A percentile compares a stretch with the other conserved stretches of the same genome.
Evolutionary conservation across 306 rosid species (phyloP).

Genomic region (Fagus sylvatica): DNA sequence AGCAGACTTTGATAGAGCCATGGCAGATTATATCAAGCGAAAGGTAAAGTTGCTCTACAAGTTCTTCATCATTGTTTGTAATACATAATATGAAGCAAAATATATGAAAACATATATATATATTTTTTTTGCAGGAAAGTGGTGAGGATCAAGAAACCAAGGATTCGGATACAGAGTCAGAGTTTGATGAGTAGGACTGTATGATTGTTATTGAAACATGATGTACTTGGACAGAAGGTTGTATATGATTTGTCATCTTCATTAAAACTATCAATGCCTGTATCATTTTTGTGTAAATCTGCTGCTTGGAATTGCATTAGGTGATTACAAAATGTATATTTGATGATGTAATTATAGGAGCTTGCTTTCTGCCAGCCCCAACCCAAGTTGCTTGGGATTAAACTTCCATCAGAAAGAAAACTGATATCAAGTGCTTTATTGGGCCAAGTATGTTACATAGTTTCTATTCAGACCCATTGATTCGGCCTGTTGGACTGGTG

Average conservation of each 20-base stretch:
- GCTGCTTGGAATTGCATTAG: conserved; percentile 22
- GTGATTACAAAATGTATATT: conserved; percentile 27
- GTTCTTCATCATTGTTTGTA: neutral
- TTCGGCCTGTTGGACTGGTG: no score
- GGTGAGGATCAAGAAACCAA: conserved; percentile 61
- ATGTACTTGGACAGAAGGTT: conserved; percentile 22
- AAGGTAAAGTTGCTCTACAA: conserved; percentile 46
- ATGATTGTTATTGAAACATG: conserved; percentile 15
- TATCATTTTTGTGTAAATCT: conserved; percentile 31
- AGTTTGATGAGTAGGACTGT: conserved; percentile 42
- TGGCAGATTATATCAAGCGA: conserved; percentile 63
- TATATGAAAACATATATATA: neutral
- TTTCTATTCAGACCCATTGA: no score
- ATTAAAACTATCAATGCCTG: conserved; percentile 24
- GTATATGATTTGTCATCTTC: conserved; percentile 37
- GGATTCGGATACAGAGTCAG: conserved; percentile 58
- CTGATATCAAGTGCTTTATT: no score
- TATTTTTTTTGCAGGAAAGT: conserved; percentile 57
- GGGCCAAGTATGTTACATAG: no score
- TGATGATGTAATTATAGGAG: conserved; percentile 1
- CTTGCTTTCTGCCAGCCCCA: neutral
- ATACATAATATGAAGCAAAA: neutral
- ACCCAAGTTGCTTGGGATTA: no score
- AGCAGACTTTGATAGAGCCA: conserved; percentile 81
- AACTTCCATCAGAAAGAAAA: no score